These are phyloP conservation scores for Termitomyces sp. DNA, from an alignment of 768 basidiomycete species.

Conservation along the genomic window DNA sequence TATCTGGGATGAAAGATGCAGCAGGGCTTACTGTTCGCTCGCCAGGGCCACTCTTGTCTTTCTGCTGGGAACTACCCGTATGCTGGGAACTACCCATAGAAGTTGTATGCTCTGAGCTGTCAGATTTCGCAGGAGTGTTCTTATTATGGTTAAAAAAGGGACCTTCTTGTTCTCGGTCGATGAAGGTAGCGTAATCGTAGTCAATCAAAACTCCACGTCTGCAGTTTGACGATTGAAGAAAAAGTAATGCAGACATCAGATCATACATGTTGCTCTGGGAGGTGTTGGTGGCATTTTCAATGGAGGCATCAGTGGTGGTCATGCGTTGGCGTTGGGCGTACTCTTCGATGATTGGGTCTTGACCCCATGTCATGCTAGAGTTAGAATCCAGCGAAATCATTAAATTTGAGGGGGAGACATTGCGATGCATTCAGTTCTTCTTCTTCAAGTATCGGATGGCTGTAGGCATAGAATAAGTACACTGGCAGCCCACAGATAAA, in stretches of 20 bases:
- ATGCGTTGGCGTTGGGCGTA: too few relatives aligned
- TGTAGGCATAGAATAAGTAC: neutral
- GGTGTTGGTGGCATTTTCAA: too few relatives aligned
- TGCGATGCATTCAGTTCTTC: neutral
- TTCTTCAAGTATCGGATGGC: neutral
- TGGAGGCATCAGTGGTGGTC: too few relatives aligned
- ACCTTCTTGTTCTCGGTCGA: neutral
- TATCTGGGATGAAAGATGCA: too few relatives aligned
- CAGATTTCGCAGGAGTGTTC: neutral
- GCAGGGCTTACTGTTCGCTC: too few relatives aligned
- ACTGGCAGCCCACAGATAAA: neutral
- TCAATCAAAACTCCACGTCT: neutral
- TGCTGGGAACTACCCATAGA: neutral
- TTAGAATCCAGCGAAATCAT: neutral
- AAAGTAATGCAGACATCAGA: neutral
- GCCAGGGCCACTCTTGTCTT: too few relatives aligned
- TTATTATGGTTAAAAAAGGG: too few relatives aligned
- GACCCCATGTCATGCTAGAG: neutral
- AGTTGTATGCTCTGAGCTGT: neutral
- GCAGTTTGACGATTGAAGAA: neutral
- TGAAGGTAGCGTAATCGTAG: neutral
- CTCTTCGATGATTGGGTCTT: neutral
- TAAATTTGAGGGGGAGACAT: neutral
- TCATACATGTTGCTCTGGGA: too few relatives aligned
- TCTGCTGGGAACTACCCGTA: too few relatives aligned